Conservation (phyloP, 371 early-diverging fungal species). For the Funneliformis caledonium region DNA sequence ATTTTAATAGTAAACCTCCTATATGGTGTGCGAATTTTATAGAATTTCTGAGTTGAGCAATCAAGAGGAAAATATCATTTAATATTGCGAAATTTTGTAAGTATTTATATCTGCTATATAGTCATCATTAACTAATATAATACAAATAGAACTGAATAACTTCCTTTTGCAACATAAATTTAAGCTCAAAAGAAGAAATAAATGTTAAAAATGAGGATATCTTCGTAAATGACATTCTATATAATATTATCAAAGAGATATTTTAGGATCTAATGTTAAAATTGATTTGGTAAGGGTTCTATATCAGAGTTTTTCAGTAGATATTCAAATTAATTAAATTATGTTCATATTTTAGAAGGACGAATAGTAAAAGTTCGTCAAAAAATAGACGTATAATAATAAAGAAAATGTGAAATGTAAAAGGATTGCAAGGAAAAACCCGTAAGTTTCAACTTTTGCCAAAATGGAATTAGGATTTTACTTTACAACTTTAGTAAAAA, state of each 20-base stretch:
- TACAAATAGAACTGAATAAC: no score
- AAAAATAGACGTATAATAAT: no score
- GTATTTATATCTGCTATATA: neutral
- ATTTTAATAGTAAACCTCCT: no score
- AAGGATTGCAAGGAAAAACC: no score
- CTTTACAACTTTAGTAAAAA: no score
- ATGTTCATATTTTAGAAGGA: no score
- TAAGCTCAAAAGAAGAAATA: neutral
- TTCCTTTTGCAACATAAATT: neutral
- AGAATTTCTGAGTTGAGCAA: neutral
- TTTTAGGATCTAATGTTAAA: constrained; percentile 9
- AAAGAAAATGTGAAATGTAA: no score
- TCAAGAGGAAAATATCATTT: neutral
- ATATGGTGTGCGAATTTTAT: neutral
- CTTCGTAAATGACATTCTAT: neutral
- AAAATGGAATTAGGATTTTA: no score
- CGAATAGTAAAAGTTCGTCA: no score
- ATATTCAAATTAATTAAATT: no score
- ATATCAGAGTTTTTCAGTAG: no score
- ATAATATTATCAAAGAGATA: constrained; percentile 2
- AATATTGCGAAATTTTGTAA: constrained; percentile 12
- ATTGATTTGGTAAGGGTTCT: constrained; percentile 14
- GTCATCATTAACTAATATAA: neutral
- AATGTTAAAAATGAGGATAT: neutral
- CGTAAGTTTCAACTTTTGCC: no score